These are phyloP conservation scores for Kwoniella dejecticola DNA, from an alignment of 768 basidiomycete species.

Conservation along the genomic window DNA sequence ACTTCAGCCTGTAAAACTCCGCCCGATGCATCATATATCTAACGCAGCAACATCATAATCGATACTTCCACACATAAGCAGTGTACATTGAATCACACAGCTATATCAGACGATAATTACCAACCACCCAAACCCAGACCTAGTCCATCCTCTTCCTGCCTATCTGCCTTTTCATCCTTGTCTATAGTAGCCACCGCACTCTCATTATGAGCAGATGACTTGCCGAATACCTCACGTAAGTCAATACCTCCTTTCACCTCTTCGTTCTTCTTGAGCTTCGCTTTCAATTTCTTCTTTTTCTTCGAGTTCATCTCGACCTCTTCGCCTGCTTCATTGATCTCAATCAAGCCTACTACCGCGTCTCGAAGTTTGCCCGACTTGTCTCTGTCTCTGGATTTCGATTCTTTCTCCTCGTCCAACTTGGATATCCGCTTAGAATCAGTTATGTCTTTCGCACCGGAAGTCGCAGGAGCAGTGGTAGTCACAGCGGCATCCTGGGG, in stretches of 20 bases:
- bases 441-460: neutral
- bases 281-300: constrained; percentile 21
- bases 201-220: constrained; percentile 1
- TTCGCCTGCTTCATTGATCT: constrained; percentile 27
- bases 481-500: neutral
- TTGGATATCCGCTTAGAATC: neutral
- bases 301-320: constrained; percentile 17
- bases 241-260: constrained; percentile 17
- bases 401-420: neutral
- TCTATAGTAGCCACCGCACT: constrained; percentile 1
- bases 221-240: constrained; percentile 24
- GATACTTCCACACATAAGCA: no score
- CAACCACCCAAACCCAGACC: constrained; percentile 44
- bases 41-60: no score
- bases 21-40: no score
- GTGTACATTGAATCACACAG: no score
- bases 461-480: neutral
- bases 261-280: constrained; percentile 18
- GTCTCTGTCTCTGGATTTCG: neutral
- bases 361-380: constrained; percentile 10
- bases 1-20: no score
- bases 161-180: neutral
- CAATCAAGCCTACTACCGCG: constrained; percentile 39
- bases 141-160: neutral
- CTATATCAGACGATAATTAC: neutral